Conservation (phyloP, 441 rosid genomes). For the Rhodomyrtus psidioides region DNA sequence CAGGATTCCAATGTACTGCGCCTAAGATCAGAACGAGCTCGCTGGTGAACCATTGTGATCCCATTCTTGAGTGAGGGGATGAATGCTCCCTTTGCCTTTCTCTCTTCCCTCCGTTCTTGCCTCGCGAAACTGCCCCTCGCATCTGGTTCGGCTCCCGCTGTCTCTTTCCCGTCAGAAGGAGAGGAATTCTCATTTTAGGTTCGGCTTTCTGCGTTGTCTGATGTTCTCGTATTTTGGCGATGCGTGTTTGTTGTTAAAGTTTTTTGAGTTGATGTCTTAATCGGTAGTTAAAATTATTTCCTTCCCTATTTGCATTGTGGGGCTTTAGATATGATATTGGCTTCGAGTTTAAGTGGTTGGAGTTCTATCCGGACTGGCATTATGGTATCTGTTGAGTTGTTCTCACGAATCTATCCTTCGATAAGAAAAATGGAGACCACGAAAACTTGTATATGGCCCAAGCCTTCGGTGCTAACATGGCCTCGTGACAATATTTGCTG, state of each 20-base stretch:
- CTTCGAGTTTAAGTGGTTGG: background rate
- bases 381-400: too few species aligned
- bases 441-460: too few species aligned
- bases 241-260: background rate
- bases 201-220: background rate
- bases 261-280: background rate
- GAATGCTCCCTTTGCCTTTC: slow-evolving; percentile 26
- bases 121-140: slow-evolving; percentile 4
- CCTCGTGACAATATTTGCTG: too few species aligned
- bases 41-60: too few species aligned
- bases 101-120: slow-evolving; percentile 22
- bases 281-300: background rate
- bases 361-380: background rate
- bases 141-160: background rate
- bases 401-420: too few species aligned
- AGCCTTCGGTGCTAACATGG: too few species aligned
- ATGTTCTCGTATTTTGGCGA: background rate
- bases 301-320: background rate
- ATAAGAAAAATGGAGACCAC: too few species aligned
- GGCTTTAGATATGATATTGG: background rate
- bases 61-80: too few species aligned
- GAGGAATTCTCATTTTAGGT: slow-evolving; percentile 25
- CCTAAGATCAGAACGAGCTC: too few species aligned
- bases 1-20: too few species aligned
- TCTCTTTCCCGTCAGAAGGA: background rate